Conservation (phyloP, 1,284 basidiomycete species). For the Ceratobasidium sp. region DNA sequence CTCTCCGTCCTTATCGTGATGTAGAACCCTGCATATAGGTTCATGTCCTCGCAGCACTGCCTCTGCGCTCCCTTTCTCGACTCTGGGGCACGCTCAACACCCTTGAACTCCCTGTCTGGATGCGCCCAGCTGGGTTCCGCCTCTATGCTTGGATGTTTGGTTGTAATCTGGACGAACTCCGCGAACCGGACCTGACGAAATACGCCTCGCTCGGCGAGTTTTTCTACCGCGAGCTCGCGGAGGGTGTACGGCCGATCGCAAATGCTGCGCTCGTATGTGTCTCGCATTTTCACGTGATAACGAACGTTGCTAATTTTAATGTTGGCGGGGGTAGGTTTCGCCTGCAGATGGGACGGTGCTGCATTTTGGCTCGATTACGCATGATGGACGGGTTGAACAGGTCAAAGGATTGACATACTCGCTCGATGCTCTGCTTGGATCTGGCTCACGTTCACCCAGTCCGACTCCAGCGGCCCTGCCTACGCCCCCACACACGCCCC, state of each 20-base stretch:
- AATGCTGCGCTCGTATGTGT: conserved; percentile 75
- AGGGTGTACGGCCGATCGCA: conserved; percentile 84
- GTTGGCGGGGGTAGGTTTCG: conserved; percentile 45
- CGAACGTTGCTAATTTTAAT: background rate
- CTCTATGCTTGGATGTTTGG: conserved; percentile 90
- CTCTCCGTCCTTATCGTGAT: conserved; percentile 10
- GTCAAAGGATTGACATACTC: conserved; percentile 99
- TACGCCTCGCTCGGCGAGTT: conserved; percentile 92
- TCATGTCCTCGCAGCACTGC: conserved; percentile 94
- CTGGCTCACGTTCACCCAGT: conserved; percentile 54
- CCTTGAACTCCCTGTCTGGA: conserved; percentile 92
- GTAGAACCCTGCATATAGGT: conserved; percentile 65
- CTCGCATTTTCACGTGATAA: background rate
- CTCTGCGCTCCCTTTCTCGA: conserved; percentile 91
- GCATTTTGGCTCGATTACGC: conserved; percentile 89
- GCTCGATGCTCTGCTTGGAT: conserved; percentile 89
- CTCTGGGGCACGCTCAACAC: conserved; percentile 97
- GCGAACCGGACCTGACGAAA: conserved; percentile 76
- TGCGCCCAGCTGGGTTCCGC: conserved; percentile 87
- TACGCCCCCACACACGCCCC: conserved; percentile 52
- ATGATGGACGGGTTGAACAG: conserved; percentile 86
- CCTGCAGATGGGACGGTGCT: conserved; percentile 94
- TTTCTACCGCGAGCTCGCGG: conserved; percentile 91
- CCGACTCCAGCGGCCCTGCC: conserved; percentile 58
- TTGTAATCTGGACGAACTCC: conserved; percentile 94